Evolutionary conservation across 176 grass and related monocot genomes (phyloP), one percentile per base, ranked within the genome.

Genomic region (Oryza brachyantha): DNA sequence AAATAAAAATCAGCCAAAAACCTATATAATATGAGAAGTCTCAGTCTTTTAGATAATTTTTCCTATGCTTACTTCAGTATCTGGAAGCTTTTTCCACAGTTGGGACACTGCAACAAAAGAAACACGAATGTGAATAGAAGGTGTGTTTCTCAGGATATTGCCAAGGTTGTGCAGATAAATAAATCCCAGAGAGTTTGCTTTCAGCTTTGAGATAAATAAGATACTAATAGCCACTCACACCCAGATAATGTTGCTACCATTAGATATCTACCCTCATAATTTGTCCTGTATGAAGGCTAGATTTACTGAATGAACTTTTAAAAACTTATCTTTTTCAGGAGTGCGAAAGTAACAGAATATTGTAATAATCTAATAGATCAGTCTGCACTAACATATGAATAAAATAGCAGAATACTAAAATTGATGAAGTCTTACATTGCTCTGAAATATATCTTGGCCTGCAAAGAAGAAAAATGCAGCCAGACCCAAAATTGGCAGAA

Each of bases 1-100:
- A 46, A 12, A 39, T 17, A 50, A 52, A 21, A 52, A 13, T n/a
- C n/a, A 8, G 7, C 0, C 5, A 31, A 9, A 79, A 10, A 86
- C 22, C 0, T 85, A 78, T 72, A 5, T 13, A 38, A 76, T 38
- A 37, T 1, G 8, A 73, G 13, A 36, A 66, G 13, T 16, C 22
- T 1, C 16, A 61, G 21, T 21, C 28, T 16, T 28, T 0, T n/a
- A 67, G 16, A 57, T 40, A 35, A 22, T 42, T 63, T 14, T 76
- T 22, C 6, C 19, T 75, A 72, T 48, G 50, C 91, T 92, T 90
- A 94, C 94, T 92, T 94, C 11, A 97, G 69, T 77, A 94, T 84
- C 79, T 88, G 91, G 76, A 97, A 94, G 37, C 84, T 88, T 55
- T 88, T 94, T 80, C 94, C 94, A 76, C 94, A 94, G 78, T 97